phyloP scores from a whole-genome alignment of 208 protist species.

The Naegleria lovaniensis region DNA sequence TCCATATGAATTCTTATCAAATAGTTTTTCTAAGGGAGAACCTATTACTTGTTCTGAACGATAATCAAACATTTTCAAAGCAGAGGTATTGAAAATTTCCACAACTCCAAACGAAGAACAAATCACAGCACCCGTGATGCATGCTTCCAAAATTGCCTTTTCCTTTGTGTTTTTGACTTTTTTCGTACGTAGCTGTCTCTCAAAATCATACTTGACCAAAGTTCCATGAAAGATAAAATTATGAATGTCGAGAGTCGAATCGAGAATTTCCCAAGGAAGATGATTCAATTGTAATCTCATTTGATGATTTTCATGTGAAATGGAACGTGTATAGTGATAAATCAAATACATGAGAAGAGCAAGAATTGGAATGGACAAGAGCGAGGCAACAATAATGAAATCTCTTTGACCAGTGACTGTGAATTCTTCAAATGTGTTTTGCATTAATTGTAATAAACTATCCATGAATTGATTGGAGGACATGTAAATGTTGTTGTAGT shows the following conservation, averaged over 20 bases:
- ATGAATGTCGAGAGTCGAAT: not conserved
- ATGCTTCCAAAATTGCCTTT: not conserved
- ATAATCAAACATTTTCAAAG: not conserved
- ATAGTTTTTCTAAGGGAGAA: not conserved
- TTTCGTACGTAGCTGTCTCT: not conserved
- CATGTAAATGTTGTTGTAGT: too few species aligned
- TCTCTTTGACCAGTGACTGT: too few species aligned
- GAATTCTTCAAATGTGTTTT: too few species aligned
- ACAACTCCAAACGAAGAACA: not conserved
- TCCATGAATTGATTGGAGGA: too few species aligned
- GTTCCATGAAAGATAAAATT: not conserved
- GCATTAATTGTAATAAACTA: too few species aligned
- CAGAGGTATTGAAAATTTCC: not conserved
- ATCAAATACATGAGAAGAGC: not conserved
- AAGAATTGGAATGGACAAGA: not conserved
- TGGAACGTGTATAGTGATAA: not conserved
- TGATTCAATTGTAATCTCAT: not conserved
- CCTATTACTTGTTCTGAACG: not conserved
- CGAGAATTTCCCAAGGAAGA: not conserved
- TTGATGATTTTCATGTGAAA: not conserved
- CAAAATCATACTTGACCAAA: not conserved
- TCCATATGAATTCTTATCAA: not conserved
- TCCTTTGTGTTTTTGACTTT: not conserved
- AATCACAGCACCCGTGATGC: not conserved
- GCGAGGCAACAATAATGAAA: not conserved